Evolutionary conservation across 164 flowering plant genomes (phyloP).

Genomic region (Aristolochia californica): DNA sequence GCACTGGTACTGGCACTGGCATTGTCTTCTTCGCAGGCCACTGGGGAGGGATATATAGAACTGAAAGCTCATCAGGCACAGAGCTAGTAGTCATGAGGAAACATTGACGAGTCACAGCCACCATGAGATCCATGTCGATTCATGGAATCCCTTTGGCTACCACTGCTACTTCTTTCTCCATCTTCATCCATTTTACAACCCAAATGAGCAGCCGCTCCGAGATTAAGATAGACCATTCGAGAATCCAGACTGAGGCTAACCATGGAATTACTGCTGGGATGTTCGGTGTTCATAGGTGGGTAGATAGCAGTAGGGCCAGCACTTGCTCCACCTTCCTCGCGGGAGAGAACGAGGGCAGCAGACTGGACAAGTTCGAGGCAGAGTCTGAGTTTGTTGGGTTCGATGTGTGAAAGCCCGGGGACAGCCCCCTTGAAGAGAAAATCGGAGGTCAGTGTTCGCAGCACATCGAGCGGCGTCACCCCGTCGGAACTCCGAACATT

Average conservation of each 20-base stretch:
- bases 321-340: constrained; percentile 50
- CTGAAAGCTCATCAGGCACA: no score
- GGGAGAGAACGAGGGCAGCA: constrained; percentile 79
- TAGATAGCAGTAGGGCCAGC: constrained; percentile 20
- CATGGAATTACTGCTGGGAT: no score
- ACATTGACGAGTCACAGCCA: no score
- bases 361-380: constrained; percentile 96
- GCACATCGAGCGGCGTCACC: constrained; percentile 75
- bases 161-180: no score
- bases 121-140: constrained; percentile 30
- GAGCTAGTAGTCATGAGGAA: no score
- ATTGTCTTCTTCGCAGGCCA: no score
- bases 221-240: constrained; percentile 69
- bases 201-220: constrained; percentile 46
- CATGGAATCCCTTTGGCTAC: no score
- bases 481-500: constrained; percentile 77
- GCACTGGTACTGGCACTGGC: no score
- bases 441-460: constrained; percentile 87
- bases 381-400: constrained; percentile 89
- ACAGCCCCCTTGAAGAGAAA: constrained; percentile 97
- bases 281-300: constrained; percentile 26
- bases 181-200: constrained; percentile 43
- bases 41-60: no score
- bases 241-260: constrained; percentile 58
- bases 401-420: constrained; percentile 82